Conservation (phyloP, 192 early-diverging fungal genomes). For the Backusella liffmaniae region DNA sequence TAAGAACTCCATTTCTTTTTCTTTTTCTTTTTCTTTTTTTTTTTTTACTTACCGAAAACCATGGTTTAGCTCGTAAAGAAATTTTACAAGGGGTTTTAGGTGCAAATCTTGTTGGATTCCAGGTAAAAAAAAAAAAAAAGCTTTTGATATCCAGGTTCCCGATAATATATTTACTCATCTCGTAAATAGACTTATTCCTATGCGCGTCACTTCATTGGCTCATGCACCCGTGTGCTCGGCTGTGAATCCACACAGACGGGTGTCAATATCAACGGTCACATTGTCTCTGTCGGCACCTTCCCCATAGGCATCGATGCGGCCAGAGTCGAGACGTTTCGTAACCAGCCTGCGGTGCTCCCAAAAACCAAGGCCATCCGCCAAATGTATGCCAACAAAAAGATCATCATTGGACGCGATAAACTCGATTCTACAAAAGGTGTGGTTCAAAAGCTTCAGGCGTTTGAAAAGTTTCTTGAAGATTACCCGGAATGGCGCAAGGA, state of each 20-base stretch:
- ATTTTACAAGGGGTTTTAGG: slow-evolving; percentile 89
- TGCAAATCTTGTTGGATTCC: slow-evolving; percentile 91
- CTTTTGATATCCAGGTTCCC: background rate
- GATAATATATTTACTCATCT: background rate
- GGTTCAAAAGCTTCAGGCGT: slow-evolving; percentile 91
- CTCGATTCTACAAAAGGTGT: slow-evolving; percentile 94
- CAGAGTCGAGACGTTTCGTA: slow-evolving; percentile 62
- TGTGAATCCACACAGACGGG: slow-evolving; percentile 91
- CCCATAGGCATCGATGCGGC: slow-evolving; percentile 96
- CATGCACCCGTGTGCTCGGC: slow-evolving; percentile 90
- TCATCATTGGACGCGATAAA: slow-evolving; percentile 95
- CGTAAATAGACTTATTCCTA: slow-evolving; percentile 79
- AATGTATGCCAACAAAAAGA: slow-evolving; percentile 87
- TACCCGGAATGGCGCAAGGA: slow-evolving; percentile 94
- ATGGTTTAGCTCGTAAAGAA: slow-evolving; percentile 63
- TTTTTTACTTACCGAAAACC: background rate
- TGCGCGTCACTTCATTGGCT: slow-evolving; percentile 89
- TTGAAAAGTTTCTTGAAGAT: slow-evolving; percentile 84
- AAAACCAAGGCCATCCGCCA: slow-evolving; percentile 81
- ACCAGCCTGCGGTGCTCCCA: slow-evolving; percentile 64
- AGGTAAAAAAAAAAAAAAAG: slow-evolving; percentile 41
- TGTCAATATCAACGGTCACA: slow-evolving; percentile 80
- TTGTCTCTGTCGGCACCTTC: slow-evolving; percentile 87
- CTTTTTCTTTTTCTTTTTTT: no score
- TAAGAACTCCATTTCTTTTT: slow-evolving; percentile 19